These are phyloP conservation scores for Wickerhamomyces sydowiorum DNA, from an alignment of 805 yeast species.

Conservation along the genomic window DNA sequence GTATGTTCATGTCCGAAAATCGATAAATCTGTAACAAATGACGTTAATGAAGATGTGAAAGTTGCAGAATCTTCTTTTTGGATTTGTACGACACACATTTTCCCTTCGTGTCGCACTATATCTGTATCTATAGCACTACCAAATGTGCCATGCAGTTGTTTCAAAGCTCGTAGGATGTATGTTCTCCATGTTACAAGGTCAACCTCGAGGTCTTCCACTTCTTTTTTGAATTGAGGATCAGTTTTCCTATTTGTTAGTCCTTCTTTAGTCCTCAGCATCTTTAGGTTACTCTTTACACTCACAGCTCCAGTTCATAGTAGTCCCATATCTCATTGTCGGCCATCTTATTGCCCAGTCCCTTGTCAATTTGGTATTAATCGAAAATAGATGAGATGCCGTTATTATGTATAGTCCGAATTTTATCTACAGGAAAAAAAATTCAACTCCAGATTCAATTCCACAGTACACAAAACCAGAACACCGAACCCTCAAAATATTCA, in stretches of 20 bases:
- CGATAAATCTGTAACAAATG: conserved; percentile 25
- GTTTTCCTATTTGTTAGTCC: not conserved
- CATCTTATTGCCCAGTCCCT: not conserved
- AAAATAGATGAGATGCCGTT: too few relatives aligned
- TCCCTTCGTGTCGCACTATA: conserved; percentile 21
- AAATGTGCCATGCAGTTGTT: conserved; percentile 33
- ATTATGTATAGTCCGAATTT: too few relatives aligned
- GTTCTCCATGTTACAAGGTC: conserved; percentile 36
- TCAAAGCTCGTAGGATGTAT: conserved; percentile 28
- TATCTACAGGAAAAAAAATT: not conserved
- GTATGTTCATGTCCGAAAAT: conserved; percentile 21
- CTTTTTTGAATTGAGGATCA: not conserved
- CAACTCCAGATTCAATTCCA: not conserved
- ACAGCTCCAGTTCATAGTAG: conserved; percentile 6
- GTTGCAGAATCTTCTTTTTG: conserved; percentile 22
- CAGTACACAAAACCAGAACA: not conserved
- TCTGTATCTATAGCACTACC: conserved; percentile 33
- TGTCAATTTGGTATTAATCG: too few relatives aligned
- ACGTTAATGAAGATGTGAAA: conserved; percentile 26
- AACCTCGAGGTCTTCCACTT: conserved; percentile 6
- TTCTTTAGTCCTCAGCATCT: not conserved
- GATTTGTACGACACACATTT: conserved; percentile 22
- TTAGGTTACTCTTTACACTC: not conserved
- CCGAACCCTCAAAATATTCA: not conserved
- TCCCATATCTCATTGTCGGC: conserved; percentile 4